A percentile compares a stretch with the other conserved stretches of the same genome.
phyloP scores from a whole-genome alignment of 129 eudicot species.

The Tagetes erecta region DNA sequence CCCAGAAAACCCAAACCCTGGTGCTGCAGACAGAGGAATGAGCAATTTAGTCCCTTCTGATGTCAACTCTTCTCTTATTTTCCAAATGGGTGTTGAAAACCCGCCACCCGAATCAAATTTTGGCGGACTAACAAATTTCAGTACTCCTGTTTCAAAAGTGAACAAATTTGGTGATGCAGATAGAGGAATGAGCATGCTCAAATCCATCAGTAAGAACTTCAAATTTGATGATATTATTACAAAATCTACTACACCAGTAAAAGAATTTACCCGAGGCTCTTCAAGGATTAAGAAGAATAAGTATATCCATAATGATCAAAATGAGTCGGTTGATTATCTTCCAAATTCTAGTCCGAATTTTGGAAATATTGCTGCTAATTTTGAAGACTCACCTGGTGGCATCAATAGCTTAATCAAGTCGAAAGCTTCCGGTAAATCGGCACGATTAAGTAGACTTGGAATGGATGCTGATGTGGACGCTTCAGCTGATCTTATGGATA shows the following conservation, averaged over 20 bases:
- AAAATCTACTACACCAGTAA: slow-evolving; percentile 34
- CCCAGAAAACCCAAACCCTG: slow-evolving; percentile 29
- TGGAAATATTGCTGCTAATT: slow-evolving; percentile 34
- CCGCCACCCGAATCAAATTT: slow-evolving; percentile 38
- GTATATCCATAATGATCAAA: slow-evolving; percentile 14
- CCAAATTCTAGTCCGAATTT: slow-evolving; percentile 24
- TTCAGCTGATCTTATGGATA: slow-evolving; percentile 49
- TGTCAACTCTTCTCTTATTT: slow-evolving; percentile 35
- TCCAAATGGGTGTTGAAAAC: slow-evolving; percentile 23
- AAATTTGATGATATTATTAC: slow-evolving; percentile 43
- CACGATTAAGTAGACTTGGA: slow-evolving; percentile 13
- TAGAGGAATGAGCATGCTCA: slow-evolving; percentile 30
- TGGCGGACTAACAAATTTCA: slow-evolving; percentile 35
- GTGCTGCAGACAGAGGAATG: slow-evolving; percentile 7
- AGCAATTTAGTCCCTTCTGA: slow-evolving; percentile 43
- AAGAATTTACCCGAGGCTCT: slow-evolving; percentile 44
- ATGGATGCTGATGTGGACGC: slow-evolving; percentile 11
- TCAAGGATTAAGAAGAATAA: slow-evolving; percentile 34
- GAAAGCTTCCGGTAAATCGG: slow-evolving; percentile 31
- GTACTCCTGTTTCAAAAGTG: slow-evolving; percentile 25
- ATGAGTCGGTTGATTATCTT: slow-evolving; percentile 37
- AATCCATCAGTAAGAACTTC: slow-evolving; percentile 28
- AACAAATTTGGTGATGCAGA: slow-evolving; percentile 28
- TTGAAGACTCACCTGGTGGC: slow-evolving; percentile 37
- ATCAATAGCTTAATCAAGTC: slow-evolving; percentile 33